Percentiles rank a stretch among this genome's conserved stretches.
phyloP scores from a whole-genome alignment of 2,329 filamentous ascomycete species.

The Thielaviopsis euricoi region DNA sequence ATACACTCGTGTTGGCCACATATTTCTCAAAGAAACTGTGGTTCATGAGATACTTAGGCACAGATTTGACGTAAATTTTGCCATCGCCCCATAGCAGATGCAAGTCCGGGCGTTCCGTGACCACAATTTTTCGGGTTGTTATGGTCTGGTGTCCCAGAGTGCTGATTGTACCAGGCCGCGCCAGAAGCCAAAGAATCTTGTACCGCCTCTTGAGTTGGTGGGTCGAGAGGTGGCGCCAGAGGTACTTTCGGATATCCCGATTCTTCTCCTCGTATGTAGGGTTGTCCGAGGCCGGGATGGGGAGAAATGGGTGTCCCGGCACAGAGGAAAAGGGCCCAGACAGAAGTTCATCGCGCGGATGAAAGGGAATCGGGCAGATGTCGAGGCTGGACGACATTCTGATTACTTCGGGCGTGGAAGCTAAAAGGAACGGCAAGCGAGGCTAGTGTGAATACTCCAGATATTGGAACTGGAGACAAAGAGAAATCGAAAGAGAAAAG shows the following conservation, averaged over 20 bases:
- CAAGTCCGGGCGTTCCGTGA: not conserved
- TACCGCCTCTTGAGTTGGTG: not conserved
- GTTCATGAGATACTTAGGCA: not conserved
- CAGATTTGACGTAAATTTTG: not conserved
- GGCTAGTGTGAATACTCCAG: not conserved
- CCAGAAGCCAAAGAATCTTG: not conserved
- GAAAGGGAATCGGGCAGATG: not conserved
- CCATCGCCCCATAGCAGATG: not conserved
- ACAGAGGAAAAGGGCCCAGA: not conserved
- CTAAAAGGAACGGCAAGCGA: not conserved
- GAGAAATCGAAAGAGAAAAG: not conserved
- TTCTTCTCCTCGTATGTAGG: not conserved
- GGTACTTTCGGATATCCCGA: not conserved
- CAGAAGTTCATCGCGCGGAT: not conserved
- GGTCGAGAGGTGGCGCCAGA: not conserved
- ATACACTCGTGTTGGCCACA: not conserved
- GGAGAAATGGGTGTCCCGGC: not conserved
- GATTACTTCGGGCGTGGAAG: not conserved
- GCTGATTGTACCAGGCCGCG: not conserved
- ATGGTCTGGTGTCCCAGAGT: not conserved
- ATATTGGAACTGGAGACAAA: not conserved
- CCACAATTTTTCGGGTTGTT: not conserved
- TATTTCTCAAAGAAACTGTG: not conserved
- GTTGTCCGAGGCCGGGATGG: not conserved
- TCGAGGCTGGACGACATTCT: not conserved